Conservation (phyloP, 768 basidiomycete species). For the Epithele typhae region DNA sequence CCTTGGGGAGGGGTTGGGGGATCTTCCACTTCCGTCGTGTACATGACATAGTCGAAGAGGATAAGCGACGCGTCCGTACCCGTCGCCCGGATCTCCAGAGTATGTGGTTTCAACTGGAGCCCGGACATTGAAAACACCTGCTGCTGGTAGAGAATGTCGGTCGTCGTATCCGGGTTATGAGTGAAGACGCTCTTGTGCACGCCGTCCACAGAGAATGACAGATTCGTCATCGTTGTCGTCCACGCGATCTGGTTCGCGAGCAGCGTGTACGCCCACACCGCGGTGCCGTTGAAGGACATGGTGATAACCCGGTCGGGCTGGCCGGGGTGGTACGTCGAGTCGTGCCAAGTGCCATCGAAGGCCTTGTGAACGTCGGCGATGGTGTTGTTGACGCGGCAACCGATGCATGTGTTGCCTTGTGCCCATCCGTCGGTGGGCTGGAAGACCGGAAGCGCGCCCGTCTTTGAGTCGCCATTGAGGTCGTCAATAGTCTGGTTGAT, state of each 20-base stretch:
- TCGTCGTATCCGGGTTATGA: neutral
- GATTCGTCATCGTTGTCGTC: neutral
- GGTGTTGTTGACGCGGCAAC: neutral
- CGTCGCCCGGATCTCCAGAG: neutral
- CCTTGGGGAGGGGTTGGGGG: neutral
- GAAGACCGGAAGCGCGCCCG: neutral
- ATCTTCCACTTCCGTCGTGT: neutral
- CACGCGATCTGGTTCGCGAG: constrained; percentile 1
- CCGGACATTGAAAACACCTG: neutral
- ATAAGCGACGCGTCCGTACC: neutral
- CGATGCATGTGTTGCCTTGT: neutral
- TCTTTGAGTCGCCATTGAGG: neutral
- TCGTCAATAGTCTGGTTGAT: too few relatives aligned
- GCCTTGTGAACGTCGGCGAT: neutral
- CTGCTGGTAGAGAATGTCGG: neutral
- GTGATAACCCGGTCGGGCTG: neutral
- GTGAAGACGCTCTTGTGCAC: neutral
- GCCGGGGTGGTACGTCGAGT: neutral
- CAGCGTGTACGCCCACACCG: constrained; percentile 2
- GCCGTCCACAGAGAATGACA: constrained; percentile 5
- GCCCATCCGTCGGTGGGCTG: neutral
- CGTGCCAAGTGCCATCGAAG: constrained; percentile 6
- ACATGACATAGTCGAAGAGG: constrained; percentile 6
- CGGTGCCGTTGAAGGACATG: constrained; percentile 3
- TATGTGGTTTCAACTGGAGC: neutral